Conservation (phyloP, 2,329 filamentous ascomycete species). For the Aspergillus pseudoterreus region DNA sequence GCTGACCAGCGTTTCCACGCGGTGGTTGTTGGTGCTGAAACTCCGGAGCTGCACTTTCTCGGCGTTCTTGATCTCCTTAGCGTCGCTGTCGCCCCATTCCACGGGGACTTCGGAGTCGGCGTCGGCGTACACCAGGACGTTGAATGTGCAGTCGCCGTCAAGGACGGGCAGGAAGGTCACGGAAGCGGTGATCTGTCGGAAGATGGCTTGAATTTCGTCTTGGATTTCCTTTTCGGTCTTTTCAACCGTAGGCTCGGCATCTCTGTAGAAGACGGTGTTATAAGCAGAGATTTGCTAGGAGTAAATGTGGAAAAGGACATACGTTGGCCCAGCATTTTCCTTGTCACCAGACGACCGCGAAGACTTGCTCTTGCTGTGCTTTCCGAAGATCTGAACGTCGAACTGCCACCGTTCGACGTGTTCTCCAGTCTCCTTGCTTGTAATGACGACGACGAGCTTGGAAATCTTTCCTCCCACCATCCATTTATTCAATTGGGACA, state of each 20-base stretch:
- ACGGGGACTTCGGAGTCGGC: conserved; percentile 94
- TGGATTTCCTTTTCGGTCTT: conserved; percentile 95
- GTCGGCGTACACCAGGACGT: conserved; percentile 95
- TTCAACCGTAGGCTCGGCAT: conserved; percentile 47
- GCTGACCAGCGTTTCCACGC: conserved; percentile 92
- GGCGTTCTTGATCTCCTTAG: conserved; percentile 90
- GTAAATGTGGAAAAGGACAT: conserved; percentile 22
- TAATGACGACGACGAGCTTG: conserved; percentile 94
- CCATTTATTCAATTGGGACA: conserved; percentile 96
- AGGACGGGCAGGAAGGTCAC: conserved; percentile 96
- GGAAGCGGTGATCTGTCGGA: conserved; percentile 95
- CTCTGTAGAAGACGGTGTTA: conserved; percentile 19
- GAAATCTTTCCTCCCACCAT: conserved; percentile 97
- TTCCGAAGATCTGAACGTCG: conserved; percentile 65
- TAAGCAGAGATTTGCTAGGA: background rate
- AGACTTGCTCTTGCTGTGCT: conserved; percentile 47
- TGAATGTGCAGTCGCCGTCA: conserved; percentile 94
- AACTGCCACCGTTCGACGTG: conserved; percentile 98
- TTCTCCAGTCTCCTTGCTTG: conserved; percentile 93
- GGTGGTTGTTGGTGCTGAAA: conserved; percentile 92
- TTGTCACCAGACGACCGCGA: conserved; percentile 56
- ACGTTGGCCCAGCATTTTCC: conserved; percentile 64
- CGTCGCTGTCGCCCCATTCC: conserved; percentile 97
- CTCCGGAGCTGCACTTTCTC: conserved; percentile 94
- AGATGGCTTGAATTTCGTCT: conserved; percentile 90